Evolutionary conservation across 176 grass and related monocot species (phyloP).

Genomic region (Lolium rigidum): DNA sequence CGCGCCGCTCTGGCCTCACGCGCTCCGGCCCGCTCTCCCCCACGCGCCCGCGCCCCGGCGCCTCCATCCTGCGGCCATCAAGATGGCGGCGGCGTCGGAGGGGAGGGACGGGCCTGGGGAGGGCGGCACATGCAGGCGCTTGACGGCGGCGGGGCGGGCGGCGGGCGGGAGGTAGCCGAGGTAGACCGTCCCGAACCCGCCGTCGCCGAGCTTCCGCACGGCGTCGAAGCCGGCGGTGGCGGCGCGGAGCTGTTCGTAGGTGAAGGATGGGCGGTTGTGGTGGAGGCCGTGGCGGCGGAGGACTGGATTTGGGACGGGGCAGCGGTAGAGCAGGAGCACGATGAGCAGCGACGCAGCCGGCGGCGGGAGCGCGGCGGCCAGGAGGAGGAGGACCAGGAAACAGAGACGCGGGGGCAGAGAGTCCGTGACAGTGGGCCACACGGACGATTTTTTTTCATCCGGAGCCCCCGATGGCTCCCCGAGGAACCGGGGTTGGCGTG

Average conservation of each 20-base stretch:
- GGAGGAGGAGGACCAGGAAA: background rate
- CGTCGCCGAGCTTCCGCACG: conserved; percentile 79
- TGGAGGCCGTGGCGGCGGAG: conserved; percentile 67
- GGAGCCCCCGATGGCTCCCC: too few relatives aligned
- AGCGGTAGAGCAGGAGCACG: conserved; percentile 70
- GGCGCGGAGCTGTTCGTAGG: conserved; percentile 76
- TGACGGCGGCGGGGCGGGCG: conserved; percentile 73
- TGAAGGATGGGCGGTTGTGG: conserved; percentile 67
- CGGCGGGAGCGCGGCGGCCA: conserved; percentile 38
- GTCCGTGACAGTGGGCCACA: too few relatives aligned
- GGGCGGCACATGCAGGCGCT: conserved; percentile 75
- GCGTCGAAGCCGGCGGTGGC: conserved; percentile 77
- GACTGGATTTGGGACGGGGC: conserved; percentile 31
- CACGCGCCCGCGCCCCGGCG: too few relatives aligned
- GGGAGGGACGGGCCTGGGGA: conserved; percentile 50
- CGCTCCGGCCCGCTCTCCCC: too few relatives aligned
- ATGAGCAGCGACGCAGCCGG: conserved; percentile 44
- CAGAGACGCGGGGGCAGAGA: background rate
- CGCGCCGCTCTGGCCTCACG: too few relatives aligned
- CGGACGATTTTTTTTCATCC: too few relatives aligned
- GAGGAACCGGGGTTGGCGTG: too few relatives aligned
- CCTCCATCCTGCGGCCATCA: too few relatives aligned
- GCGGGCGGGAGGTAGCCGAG: conserved; percentile 60
- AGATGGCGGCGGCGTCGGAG: conserved; percentile 52
- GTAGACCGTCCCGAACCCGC: conserved; percentile 83